Evolutionary conservation across 371 early-diverging fungal species (phyloP), one percentile per base, ranked within the genome.

Genomic region (Syncephalastrum monosporum): DNA sequence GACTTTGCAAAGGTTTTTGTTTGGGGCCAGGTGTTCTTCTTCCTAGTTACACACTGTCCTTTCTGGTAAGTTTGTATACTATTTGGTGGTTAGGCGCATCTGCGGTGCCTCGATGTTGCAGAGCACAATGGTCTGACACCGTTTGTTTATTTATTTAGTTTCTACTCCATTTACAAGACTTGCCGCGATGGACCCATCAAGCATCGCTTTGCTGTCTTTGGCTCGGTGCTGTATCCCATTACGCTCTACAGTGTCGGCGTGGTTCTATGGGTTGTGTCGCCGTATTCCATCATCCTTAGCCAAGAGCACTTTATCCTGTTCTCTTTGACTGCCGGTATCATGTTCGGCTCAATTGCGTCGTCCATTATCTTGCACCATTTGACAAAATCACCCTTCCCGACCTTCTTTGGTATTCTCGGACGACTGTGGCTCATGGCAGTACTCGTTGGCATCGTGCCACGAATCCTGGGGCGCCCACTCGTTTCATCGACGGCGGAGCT

Each of bases 341-440:
- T 87, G 14, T 93, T 95, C 81, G 95, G 94, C 25, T 81, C 91
- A 54, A 92, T 94, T 69, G 90, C 91, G 48, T 89, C 93, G 59
- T 88, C 91, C 60, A 90, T 96, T 43, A 93, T 95, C 46, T 63
- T 93, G 63, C 90, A 92, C 25, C 93, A 95, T 60, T 82, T 95
- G 47, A 93, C 92, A 17, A 87, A 88, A 72, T 81, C 79, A 57
- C 69, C 72, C 12, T 94, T 88, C 72, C 96, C 94, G 15, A 81
- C 77, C 56, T 91, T 83, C 69, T 87, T 89, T 19, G 85, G 58
- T 7, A 46, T 51, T 33, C 47, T 64, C 15, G 64, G 59, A 8
- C 17, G 56, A 2, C 33, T 64, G 15, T 49, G 58, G 46, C 41
- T 57, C 7, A 59, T 64, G 64, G 64, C 59, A 5, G 23, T 55